Evolutionary conservation across 2,329 filamentous ascomycete genomes (phyloP).

Genomic region (Fusarium sp.): DNA sequence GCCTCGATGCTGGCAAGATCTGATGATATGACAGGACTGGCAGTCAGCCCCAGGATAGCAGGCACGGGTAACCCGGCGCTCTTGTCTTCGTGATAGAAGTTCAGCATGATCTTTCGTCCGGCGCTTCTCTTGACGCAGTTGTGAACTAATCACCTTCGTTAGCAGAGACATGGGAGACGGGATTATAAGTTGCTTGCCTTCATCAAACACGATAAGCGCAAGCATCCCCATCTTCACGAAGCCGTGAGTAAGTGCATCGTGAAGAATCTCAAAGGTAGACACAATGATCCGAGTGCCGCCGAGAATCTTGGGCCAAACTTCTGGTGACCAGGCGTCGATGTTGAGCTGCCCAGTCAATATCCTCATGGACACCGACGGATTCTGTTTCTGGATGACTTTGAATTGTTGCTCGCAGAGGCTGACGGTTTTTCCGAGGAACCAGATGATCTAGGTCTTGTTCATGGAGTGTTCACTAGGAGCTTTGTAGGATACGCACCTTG

Average conservation of each 20-base stretch:
- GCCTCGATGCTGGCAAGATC: slow-evolving; percentile 65
- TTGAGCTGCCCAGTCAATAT: slow-evolving; percentile 76
- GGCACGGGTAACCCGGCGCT: slow-evolving; percentile 61
- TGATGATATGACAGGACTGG: slow-evolving; percentile 78
- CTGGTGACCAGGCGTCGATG: slow-evolving; percentile 78
- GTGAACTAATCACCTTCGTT: slow-evolving; percentile 67
- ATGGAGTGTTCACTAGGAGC: not conserved
- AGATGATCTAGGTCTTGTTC: slow-evolving; percentile 64
- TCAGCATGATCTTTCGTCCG: slow-evolving; percentile 77
- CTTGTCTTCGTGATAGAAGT: slow-evolving; percentile 72
- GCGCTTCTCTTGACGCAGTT: slow-evolving; percentile 75
- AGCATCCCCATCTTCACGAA: slow-evolving; percentile 76
- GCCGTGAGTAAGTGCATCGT: slow-evolving; percentile 79
- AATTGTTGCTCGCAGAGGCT: slow-evolving; percentile 75
- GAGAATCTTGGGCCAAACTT: slow-evolving; percentile 76
- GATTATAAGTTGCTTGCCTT: slow-evolving; percentile 65
- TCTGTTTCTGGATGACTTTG: slow-evolving; percentile 68
- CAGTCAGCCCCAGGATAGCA: slow-evolving; percentile 81
- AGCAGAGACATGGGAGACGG: not conserved
- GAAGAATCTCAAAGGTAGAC: slow-evolving; percentile 80
- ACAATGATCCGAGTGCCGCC: slow-evolving; percentile 77
- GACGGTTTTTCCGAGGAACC: slow-evolving; percentile 81
- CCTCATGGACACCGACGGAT: slow-evolving; percentile 69
- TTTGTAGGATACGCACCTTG: slow-evolving; percentile 69
- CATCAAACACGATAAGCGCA: slow-evolving; percentile 82